Conservation (phyloP, 2,329 filamentous ascomycete species). For the Nakataea oryzae region DNA sequence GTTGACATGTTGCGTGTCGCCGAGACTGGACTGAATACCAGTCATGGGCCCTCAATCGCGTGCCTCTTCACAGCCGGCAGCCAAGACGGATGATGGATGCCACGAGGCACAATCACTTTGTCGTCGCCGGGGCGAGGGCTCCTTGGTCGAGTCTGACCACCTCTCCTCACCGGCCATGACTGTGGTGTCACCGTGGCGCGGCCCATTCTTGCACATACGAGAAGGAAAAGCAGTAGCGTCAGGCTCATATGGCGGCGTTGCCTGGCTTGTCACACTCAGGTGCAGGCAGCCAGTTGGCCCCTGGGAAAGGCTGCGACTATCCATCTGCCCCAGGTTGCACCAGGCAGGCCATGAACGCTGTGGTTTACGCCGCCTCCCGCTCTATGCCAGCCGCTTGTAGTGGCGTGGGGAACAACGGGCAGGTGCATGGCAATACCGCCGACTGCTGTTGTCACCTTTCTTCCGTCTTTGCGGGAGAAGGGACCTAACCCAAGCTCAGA, state of each 20-base stretch:
- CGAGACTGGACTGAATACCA: background rate
- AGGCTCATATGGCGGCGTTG: background rate
- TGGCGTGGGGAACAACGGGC: too few relatives aligned
- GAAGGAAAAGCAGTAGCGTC: background rate
- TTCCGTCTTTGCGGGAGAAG: background rate
- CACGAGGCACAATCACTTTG: background rate
- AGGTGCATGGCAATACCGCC: background rate
- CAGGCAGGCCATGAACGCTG: background rate
- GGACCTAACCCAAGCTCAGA: background rate
- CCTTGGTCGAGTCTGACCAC: background rate
- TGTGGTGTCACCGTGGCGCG: background rate
- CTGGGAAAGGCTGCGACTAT: background rate
- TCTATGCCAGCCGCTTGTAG: background rate
- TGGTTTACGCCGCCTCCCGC: background rate
- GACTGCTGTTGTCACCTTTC: background rate
- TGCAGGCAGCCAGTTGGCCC: background rate
- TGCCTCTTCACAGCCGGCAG: background rate
- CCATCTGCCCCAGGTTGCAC: background rate
- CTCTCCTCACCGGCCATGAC: background rate
- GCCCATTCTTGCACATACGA: background rate
- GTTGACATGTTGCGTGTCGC: background rate
- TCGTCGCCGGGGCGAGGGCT: background rate
- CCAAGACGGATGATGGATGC: background rate
- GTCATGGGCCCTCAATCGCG: too few relatives aligned
- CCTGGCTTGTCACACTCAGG: background rate